These are phyloP conservation scores for Thielaviopsis populi DNA, from an alignment of 2,329 filamentous ascomycete genomes.

Conservation along the genomic window DNA sequence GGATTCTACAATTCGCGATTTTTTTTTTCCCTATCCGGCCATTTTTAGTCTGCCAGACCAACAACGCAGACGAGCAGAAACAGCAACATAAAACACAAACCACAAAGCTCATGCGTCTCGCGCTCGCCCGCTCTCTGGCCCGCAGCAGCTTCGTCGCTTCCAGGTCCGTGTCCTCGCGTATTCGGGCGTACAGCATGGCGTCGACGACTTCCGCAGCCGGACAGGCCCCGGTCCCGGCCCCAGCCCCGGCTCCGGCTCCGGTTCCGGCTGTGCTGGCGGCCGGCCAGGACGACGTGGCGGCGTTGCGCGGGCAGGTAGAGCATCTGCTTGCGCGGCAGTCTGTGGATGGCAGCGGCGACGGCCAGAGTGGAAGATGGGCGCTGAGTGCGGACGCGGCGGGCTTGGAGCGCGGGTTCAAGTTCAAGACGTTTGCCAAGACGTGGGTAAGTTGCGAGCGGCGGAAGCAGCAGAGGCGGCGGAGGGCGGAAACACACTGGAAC, in stretches of 20 bases:
- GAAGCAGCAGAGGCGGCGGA: neutral
- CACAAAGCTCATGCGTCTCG: neutral
- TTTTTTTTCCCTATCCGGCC: no score
- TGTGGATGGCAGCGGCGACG: no score
- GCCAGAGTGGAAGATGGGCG: conserved; percentile 34
- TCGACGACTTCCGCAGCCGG: neutral
- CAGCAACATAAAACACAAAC: no score
- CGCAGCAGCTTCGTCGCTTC: neutral
- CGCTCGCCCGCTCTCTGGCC: neutral
- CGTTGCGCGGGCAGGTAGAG: conserved; percentile 29
- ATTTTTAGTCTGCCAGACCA: no score
- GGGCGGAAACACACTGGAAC: no score
- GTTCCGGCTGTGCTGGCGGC: conserved; percentile 26
- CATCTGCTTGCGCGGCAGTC: conserved; percentile 21
- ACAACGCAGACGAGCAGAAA: no score
- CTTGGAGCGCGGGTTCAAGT: conserved; percentile 45
- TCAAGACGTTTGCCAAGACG: conserved; percentile 50
- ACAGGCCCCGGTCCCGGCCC: neutral
- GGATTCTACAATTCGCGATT: no score
- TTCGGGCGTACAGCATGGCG: neutral
- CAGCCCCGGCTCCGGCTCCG: neutral
- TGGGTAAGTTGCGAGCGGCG: conserved; percentile 34
- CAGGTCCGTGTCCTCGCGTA: neutral
- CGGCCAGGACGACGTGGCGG: conserved; percentile 28
- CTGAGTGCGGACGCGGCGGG: conserved; percentile 37